Percentiles rank a stretch among this genome's conserved stretches.
Conservation (phyloP, 164 flowering plant genomes). For the Sextonia rubra region DNA sequence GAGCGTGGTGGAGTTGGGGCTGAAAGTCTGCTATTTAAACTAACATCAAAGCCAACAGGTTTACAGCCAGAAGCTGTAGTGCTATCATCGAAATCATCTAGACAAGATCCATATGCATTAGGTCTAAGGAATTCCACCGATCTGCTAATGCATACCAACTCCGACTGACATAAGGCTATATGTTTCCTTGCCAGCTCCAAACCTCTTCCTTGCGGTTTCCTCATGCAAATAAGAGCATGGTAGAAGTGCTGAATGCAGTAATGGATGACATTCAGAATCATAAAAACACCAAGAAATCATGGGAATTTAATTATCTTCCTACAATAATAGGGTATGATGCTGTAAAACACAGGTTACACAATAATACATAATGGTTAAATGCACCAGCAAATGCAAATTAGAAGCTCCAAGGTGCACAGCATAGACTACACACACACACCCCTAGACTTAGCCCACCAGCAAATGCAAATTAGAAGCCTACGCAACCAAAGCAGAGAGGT, state of each 20-base stretch:
- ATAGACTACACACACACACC: too few relatives aligned
- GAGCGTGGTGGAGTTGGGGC: constrained; percentile 97
- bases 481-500: too few relatives aligned
- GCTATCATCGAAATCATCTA: constrained; percentile 35
- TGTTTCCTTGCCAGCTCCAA: constrained; percentile 90
- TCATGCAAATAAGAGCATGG: constrained; percentile 73
- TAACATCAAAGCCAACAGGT: constrained; percentile 90
- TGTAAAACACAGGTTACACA: neutral
- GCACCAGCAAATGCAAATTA: neutral
- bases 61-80: constrained; percentile 92
- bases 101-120: constrained; percentile 26
- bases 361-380: neutral
- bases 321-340: neutral
- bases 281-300: neutral
- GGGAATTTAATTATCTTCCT: neutral
- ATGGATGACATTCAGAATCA: neutral
- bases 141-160: constrained; percentile 47
- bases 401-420: neutral
- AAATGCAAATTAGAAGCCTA: too few relatives aligned
- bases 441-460: too few relatives aligned
- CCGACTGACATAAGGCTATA: constrained; percentile 66
- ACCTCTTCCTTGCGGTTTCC: constrained; percentile 89
- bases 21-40: constrained; percentile 66
- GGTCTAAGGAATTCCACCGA: constrained; percentile 57
- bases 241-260: constrained; percentile 64